These are phyloP conservation scores for Salvia rosmarinus DNA, from an alignment of 257 asterid genomes.

Conservation along the genomic window DNA sequence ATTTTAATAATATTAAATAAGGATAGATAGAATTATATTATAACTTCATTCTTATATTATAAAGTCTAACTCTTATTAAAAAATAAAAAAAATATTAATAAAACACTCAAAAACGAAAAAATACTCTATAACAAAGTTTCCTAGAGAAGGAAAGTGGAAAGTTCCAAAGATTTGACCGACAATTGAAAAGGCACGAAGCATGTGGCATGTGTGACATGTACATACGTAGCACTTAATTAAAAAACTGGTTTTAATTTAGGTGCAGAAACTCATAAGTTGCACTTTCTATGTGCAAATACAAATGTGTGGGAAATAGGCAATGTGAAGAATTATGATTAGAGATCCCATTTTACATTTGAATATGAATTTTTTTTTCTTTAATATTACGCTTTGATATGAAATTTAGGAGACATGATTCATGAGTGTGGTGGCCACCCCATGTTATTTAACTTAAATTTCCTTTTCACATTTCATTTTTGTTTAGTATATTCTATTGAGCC, in stretches of 20 bases:
- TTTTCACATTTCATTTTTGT: neutral
- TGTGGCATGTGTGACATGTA: neutral
- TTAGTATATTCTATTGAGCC: neutral
- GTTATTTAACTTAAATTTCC: neutral
- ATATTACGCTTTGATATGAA: neutral
- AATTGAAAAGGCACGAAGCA: neutral
- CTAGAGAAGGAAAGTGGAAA: neutral
- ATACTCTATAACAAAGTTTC: neutral
- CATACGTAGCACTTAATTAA: neutral
- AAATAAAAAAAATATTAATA: too few species aligned
- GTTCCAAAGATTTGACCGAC: neutral
- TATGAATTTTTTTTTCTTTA: neutral
- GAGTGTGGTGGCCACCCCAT: neutral
- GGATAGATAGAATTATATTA: too few species aligned
- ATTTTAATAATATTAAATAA: too few species aligned
- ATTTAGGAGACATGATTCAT: neutral
- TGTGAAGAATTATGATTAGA: too few species aligned
- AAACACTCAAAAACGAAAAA: too few species aligned
- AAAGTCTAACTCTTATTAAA: too few species aligned
- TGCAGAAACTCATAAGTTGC: neutral
- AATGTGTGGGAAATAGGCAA: too few species aligned
- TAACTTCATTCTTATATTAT: too few species aligned
- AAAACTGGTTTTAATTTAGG: neutral
- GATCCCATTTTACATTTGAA: neutral
- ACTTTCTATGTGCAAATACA: too few species aligned